Evolutionary conservation across 306 rosid species (phyloP).

Genomic region (Canavalia gladiata): DNA sequence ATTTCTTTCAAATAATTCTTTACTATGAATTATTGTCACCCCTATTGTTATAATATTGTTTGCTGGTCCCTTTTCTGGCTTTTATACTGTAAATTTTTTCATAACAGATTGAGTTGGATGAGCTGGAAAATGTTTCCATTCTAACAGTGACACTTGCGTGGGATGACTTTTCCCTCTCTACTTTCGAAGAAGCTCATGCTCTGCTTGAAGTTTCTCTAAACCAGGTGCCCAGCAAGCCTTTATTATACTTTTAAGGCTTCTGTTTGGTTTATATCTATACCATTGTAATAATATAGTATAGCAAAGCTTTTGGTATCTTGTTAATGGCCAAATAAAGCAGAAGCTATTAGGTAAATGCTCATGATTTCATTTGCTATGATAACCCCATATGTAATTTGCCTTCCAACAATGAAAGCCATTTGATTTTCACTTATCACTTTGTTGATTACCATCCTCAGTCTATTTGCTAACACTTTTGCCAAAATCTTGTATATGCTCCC

Average conservation of each 20-base stretch:
- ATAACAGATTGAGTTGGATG: slow-evolving; percentile 85
- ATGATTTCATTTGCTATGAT: background rate
- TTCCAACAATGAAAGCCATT: no score
- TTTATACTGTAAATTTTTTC: slow-evolving; percentile 39
- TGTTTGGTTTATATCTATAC: slow-evolving; percentile 23
- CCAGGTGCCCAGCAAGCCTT: slow-evolving; percentile 68
- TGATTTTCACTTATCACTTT: no score
- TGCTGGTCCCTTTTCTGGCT: slow-evolving; percentile 30
- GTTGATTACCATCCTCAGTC: no score
- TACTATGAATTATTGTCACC: slow-evolving; percentile 10
- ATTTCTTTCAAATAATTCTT: slow-evolving; percentile 31
- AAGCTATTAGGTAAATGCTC: background rate
- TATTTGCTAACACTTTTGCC: no score
- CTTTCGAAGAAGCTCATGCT: slow-evolving; percentile 70
- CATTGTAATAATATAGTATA: background rate
- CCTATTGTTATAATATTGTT: slow-evolving; percentile 22
- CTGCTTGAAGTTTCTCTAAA: slow-evolving; percentile 68
- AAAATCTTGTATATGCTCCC: no score
- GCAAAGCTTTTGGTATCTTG: background rate
- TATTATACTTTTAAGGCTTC: slow-evolving; percentile 32
- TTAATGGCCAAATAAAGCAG: background rate
- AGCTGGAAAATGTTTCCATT: slow-evolving; percentile 74
- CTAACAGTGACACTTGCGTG: slow-evolving; percentile 86
- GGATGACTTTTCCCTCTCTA: slow-evolving; percentile 70
- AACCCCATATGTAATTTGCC: no score